Evolutionary conservation across 352 stramenopile species (phyloP).

Genomic region (Phytophthora aleatoria): DNA sequence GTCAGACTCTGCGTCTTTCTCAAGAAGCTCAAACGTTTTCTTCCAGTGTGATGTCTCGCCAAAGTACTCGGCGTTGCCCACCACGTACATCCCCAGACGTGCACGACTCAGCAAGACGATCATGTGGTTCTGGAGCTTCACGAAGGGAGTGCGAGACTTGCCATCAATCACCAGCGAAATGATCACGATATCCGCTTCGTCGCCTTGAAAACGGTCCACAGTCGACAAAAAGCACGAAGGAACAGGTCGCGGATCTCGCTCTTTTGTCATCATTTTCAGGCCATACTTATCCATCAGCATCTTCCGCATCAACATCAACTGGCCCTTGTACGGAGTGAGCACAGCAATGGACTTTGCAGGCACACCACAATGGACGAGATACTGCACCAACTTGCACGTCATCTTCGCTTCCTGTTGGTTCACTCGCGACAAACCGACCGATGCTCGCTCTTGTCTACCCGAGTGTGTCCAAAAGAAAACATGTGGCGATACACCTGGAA

Average conservation of each 20-base stretch:
- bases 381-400: conserved; percentile 76
- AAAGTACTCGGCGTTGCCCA: conserved; percentile 87
- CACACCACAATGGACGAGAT: conserved; percentile 80
- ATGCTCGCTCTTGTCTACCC: conserved; percentile 59
- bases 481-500: conserved; percentile 75
- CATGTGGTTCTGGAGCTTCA: conserved; percentile 91
- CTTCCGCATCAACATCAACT: conserved; percentile 86
- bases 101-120: conserved; percentile 89
- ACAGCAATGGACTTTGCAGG: conserved; percentile 76
- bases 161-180: conserved; percentile 89
- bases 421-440: conserved; percentile 76
- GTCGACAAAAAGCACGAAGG: conserved; percentile 79
- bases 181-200: conserved; percentile 90
- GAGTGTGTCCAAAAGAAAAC: conserved; percentile 88
- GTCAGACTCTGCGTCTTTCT: conserved; percentile 47
- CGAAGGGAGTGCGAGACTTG: conserved; percentile 86
- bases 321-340: conserved; percentile 90
- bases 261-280: conserved; percentile 34
- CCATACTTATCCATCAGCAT: conserved; percentile 56
- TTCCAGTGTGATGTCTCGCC: conserved; percentile 75
- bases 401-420: conserved; percentile 82
- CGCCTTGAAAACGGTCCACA: conserved; percentile 90
- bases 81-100: conserved; percentile 84
- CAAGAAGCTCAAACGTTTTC: conserved; percentile 66
- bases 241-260: conserved; percentile 18